Conservation (phyloP, 2,329 filamentous ascomycete genomes). For the Aspergillus novoparasiticus region DNA sequence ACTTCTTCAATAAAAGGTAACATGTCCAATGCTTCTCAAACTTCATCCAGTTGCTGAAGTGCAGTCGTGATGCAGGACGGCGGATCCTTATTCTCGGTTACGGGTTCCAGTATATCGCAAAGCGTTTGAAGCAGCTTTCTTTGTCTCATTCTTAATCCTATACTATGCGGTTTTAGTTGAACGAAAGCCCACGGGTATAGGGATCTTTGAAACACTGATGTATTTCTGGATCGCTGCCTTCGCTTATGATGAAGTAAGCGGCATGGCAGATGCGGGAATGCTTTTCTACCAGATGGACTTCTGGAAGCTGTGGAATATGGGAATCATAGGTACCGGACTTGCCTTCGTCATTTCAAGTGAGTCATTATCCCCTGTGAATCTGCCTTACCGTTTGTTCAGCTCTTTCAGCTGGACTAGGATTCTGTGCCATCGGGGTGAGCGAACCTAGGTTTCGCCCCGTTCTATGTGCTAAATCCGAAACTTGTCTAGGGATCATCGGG, state of each 20-base stretch:
- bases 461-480: conserved; percentile 7
- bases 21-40: conserved; percentile 2
- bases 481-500: conserved; percentile 63
- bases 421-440: conserved; percentile 2
- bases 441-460: background rate
- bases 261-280: conserved; percentile 82
- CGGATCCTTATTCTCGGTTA: conserved; percentile 74
- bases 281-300: conserved; percentile 84
- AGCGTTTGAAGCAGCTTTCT: conserved; percentile 80
- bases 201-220: conserved; percentile 69
- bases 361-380: conserved; percentile 37
- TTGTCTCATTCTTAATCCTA: conserved; percentile 71
- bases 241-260: conserved; percentile 82
- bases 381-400: conserved; percentile 22
- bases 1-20: conserved; percentile 68
- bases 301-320: conserved; percentile 74
- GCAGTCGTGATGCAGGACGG: conserved; percentile 46
- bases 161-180: conserved; percentile 87
- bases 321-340: conserved; percentile 73
- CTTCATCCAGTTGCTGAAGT: background rate
- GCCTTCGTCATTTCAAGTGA: conserved; percentile 72
- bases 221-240: conserved; percentile 88
- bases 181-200: conserved; percentile 67
- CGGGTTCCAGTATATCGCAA: conserved; percentile 84
- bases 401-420: conserved; percentile 8